Evolutionary conservation across 129 eudicot genomes (phyloP).

Genomic region (Centella asiatica): DNA sequence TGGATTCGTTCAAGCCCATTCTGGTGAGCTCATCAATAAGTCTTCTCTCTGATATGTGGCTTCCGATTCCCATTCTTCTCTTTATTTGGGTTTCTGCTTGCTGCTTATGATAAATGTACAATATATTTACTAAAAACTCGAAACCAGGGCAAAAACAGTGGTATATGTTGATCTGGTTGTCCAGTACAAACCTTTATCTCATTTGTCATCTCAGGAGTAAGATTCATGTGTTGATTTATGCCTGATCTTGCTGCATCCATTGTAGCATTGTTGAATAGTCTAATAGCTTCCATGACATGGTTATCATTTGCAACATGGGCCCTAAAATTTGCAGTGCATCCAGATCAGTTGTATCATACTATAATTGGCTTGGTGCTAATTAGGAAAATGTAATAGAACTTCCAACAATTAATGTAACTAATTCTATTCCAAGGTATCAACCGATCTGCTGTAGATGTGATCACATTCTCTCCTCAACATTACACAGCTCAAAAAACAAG

Average conservation of each 20-base stretch:
- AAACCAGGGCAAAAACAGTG: not conserved
- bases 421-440: no score
- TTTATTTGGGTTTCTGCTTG: slow-evolving; percentile 93
- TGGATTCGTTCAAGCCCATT: slow-evolving; percentile 84
- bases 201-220: slow-evolving; percentile 82
- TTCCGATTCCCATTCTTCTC: slow-evolving; percentile 97
- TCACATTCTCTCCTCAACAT: no score
- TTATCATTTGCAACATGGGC: slow-evolving; percentile 69
- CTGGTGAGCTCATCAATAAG: slow-evolving; percentile 85
- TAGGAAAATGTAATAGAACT: no score
- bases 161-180: not conserved
- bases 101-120: slow-evolving; percentile 28
- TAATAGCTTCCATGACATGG: slow-evolving; percentile 69
- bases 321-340: slow-evolving; percentile 22
- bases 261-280: slow-evolving; percentile 74
- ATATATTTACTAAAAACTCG: not conserved
- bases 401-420: no score
- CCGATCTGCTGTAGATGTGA: no score
- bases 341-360: not conserved
- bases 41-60: slow-evolving; percentile 94
- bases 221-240: slow-evolving; percentile 75
- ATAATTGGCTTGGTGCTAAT: no score
- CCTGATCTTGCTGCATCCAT: slow-evolving; percentile 99
- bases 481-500: not conserved
- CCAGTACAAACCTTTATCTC: slow-evolving; percentile 69